Evolutionary conservation across 257 asterid genomes (phyloP), one percentile per base, ranked within the genome.

Genomic region (Nicotiana noctiflora): DNA sequence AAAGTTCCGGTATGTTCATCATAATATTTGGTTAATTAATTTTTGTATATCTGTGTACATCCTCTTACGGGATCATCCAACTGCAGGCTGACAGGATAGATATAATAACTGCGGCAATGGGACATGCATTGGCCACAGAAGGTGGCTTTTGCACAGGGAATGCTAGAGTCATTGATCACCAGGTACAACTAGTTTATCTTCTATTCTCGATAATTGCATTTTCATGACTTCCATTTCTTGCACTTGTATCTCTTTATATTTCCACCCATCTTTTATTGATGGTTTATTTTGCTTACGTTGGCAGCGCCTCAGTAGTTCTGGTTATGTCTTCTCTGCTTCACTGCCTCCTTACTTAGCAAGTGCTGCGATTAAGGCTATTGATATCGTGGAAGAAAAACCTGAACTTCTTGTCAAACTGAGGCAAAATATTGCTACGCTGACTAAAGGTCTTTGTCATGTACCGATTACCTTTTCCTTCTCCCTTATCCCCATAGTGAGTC

Each of bases 91-190:
- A 93, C 84, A 92, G 91, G 89, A 92, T 95, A 59, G 98, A 95
- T 87, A 93, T 95, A 49, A 81, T 93, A 63, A 89, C 97, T 63
- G 97, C 98, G 78, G 97, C 93, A 27, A 93, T 95, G 99, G 99
- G 99, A 78, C 94, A 93, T 84, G 96, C 97, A 21, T 88, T 95
- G 87, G 99, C 99, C 82, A 87, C 97, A 25, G 99, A 95, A 87
- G 99, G 99, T 82, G 99, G 99, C 55, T 93, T 95, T 85, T 95
- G 99, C 89, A 92, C 97, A 19, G 99, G 99, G 75, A 95, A 92
- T 87, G 84, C 92, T 76, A 86, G 98, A 88, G 98, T 93, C 80
- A 87, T 92, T 57, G 99, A 93, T 67, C 99, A 95, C 84, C 99
- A 95, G 89, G 99, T 93, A 90, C 77, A 29, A 29, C 31, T 29